These are phyloP conservation scores for Jaminaea rosea DNA, from an alignment of 1,284 basidiomycete species.

Conservation along the genomic window DNA sequence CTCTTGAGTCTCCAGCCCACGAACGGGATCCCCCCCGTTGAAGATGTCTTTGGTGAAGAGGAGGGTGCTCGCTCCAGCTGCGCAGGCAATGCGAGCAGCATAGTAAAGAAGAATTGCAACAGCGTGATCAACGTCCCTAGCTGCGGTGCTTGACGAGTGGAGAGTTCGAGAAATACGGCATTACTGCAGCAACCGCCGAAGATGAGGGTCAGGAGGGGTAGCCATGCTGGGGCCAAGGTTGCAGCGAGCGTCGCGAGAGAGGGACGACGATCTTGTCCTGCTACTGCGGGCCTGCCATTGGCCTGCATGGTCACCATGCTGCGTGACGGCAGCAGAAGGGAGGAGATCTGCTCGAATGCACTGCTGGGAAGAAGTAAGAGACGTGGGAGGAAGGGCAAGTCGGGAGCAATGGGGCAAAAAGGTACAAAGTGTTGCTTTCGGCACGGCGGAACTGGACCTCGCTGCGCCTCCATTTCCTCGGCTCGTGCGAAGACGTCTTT, in stretches of 20 bases:
- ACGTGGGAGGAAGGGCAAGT: too few species aligned
- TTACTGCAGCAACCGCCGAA: constrained; percentile 45
- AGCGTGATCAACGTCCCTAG: constrained; percentile 41
- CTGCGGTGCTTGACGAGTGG: constrained; percentile 28
- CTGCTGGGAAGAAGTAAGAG: too few species aligned
- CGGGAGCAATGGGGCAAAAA: too few species aligned
- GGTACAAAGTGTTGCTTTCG: too few species aligned
- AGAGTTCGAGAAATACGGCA: constrained; percentile 36
- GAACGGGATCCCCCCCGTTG: not conserved
- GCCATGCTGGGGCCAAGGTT: constrained; percentile 26
- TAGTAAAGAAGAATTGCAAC: constrained; percentile 36
- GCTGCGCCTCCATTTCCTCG: too few species aligned
- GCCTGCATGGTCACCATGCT: not conserved
- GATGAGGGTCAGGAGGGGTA: constrained; percentile 37
- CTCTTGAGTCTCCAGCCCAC: constrained; percentile 13
- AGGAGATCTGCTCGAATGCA: not conserved
- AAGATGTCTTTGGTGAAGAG: not conserved
- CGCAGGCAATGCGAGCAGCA: constrained; percentile 22
- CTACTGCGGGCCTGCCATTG: not conserved
- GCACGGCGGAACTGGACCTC: too few species aligned
- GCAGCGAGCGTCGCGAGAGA: not conserved
- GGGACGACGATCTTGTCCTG: not conserved
- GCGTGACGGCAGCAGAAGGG: not conserved
- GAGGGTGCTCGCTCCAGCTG: constrained; percentile 12
- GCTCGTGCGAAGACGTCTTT: too few species aligned